Percentiles rank a stretch among this genome's conserved stretches.
phyloP scores from a whole-genome alignment of 768 basidiomycete genomes.

The Agrocybe pediades region DNA sequence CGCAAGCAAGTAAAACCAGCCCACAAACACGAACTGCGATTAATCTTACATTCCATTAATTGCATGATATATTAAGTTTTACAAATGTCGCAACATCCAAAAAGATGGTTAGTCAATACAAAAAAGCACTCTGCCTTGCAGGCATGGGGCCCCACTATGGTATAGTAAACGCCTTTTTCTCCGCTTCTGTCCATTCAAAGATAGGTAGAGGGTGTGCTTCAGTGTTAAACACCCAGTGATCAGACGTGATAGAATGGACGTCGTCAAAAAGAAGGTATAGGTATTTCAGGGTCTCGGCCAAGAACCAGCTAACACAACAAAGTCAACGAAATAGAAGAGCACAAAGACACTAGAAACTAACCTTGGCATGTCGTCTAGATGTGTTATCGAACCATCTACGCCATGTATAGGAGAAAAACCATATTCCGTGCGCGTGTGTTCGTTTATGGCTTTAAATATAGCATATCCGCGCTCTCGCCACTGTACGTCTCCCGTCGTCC shows the following conservation, averaged over 20 bases:
- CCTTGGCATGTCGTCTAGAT: conserved; percentile 75
- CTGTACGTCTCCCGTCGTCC: conserved; percentile 58
- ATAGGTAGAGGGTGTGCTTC: conserved; percentile 75
- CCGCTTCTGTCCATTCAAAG: conserved; percentile 58
- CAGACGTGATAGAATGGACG: conserved; percentile 48
- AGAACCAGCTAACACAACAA: conserved; percentile 37
- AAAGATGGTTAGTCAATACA: too few relatives aligned
- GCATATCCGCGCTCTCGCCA: conserved; percentile 77
- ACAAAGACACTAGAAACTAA: conserved; percentile 20
- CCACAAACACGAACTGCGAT: too few relatives aligned
- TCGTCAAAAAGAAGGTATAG: conserved; percentile 68
- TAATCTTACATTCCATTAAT: too few relatives aligned
- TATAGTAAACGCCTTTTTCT: conserved; percentile 41
- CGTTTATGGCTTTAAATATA: conserved; percentile 66
- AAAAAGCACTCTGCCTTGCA: not conserved
- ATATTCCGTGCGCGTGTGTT: conserved; percentile 49
- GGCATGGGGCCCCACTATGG: not conserved
- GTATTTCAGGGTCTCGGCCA: conserved; percentile 59
- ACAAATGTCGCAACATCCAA: too few relatives aligned
- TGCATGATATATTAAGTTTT: too few relatives aligned
- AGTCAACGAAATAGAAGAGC: not conserved
- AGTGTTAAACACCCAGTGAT: conserved; percentile 65
- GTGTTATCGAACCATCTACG: conserved; percentile 39
- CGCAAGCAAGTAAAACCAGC: too few relatives aligned
- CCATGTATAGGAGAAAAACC: conserved; percentile 60